phyloP scores from a whole-genome alignment of 345 rosid genomes.

The Moricandia arvensis region DNA sequence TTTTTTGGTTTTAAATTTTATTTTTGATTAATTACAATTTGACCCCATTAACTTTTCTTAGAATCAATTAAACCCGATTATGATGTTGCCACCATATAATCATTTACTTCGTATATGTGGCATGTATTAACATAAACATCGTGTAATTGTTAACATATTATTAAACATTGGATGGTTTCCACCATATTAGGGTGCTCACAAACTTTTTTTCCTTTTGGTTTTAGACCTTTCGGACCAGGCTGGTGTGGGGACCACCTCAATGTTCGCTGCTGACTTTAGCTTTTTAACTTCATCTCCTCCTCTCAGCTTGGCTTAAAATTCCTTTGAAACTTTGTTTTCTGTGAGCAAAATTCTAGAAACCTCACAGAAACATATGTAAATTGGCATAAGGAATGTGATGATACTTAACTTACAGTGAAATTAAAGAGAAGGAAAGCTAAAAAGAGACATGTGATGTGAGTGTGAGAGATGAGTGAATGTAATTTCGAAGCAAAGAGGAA shows the following conservation, averaged over 20 bases:
- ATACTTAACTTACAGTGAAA: constrained; percentile 36
- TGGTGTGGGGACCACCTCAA: constrained; percentile 35
- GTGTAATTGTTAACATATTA: no score
- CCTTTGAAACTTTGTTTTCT: neutral
- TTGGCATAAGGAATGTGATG: neutral
- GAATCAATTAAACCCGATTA: no score
- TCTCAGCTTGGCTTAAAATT: neutral
- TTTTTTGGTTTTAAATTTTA: no score
- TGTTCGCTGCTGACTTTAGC: constrained; percentile 10
- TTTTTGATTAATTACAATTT: no score
- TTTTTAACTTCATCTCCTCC: neutral
- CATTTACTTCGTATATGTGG: no score
- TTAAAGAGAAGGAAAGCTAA: neutral
- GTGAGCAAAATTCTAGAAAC: neutral
- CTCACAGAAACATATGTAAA: neutral
- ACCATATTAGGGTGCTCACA: no score
- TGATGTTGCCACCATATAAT: no score
- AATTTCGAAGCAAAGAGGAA: neutral
- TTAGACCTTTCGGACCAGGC: constrained; percentile 31
- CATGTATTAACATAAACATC: no score
- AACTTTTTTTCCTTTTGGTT: no score
- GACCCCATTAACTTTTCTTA: no score
- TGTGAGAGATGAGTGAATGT: constrained; percentile 3
- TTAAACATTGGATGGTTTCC: no score
- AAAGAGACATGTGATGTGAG: neutral